Percentiles rank a stretch among this genome's conserved stretches.
phyloP scores from a whole-genome alignment of 495 filamentous ascomycete genomes.

The Cercophora newfieldiana region DNA sequence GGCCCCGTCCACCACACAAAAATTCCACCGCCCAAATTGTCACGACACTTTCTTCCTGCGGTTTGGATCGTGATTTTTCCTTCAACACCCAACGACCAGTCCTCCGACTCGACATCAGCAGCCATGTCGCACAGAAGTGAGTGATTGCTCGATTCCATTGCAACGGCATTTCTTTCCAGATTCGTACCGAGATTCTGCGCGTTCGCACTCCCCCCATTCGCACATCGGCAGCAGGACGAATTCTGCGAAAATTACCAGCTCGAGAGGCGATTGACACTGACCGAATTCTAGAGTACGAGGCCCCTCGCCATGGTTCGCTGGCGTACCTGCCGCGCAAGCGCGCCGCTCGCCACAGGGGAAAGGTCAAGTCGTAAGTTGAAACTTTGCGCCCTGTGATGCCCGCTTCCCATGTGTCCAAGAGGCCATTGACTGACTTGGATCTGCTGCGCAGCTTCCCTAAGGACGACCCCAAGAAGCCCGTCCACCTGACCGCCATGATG shows the following conservation, averaged over 20 bases:
- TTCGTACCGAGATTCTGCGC: not conserved
- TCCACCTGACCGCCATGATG: conserved; percentile 97
- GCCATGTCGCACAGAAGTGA: conserved; percentile 43
- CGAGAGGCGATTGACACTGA: conserved; percentile 17
- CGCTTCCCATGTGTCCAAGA: not conserved
- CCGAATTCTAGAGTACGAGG: conserved; percentile 72
- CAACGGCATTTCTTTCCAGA: conserved; percentile 11
- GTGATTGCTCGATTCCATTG: conserved; percentile 18
- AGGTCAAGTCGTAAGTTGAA: conserved; percentile 87
- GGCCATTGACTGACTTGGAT: conserved; percentile 27
- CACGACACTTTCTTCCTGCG: conserved; percentile 21
- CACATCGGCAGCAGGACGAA: not conserved
- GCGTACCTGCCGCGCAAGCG: conserved; percentile 98
- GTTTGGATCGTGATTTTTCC: conserved; percentile 28
- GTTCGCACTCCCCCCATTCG: not conserved
- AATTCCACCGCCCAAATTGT: conserved; percentile 28
- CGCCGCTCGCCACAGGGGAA: conserved; percentile 91
- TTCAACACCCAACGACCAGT: conserved; percentile 30
- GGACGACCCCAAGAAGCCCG: conserved; percentile 99
- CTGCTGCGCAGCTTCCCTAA: conserved; percentile 82
- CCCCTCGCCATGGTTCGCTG: conserved; percentile 96
- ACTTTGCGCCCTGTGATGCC: not conserved
- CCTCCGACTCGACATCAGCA: conserved; percentile 30
- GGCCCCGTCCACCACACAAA: conserved; percentile 34
- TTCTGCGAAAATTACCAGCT: not conserved